Base-by-base conservation (phyloP, 1,284 basidiomycete genomes). In the Puccinia sorghi region DNA sequence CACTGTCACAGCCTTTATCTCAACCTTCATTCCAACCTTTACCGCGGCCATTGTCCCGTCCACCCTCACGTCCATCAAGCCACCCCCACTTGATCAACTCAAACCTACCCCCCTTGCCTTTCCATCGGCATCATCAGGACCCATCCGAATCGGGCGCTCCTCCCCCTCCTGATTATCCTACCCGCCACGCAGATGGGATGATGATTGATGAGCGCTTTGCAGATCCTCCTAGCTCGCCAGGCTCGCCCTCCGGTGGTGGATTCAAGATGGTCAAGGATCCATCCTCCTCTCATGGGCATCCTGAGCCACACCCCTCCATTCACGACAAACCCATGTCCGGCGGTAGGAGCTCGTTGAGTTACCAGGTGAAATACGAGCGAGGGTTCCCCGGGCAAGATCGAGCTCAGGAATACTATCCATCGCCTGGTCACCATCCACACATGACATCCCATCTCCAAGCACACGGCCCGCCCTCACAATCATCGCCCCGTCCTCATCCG, bases 151-250 rank as follows among this genome's bases (percentile, higher is more conserved):
- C 37, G 12, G 41, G 13, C 12, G 27, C 50, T 32, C 32, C 32
- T 69, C 66, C 46, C n/a, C 25, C 41, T 41, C 25, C 25, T 37
- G 67, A 70, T 8, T 37, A 75, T 75, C 37, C 43, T 22, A 20
- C 20, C n/a, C 61, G 50, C 15, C 37, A 52, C 27, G 13, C 25
- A 22, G 73, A 77, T 37, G 32, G 50, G 54, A 59, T 69, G 32
- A 25, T 48, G 25, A 27, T 71, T 43, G 76, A 79, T 63, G 76
- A 79, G 46, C 66, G 76, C 9, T 79, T 79, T 70, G 76, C 76
- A n/a, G 76, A 79, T 71, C 76, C 76, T 37, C 76, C 76, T 43
- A 72, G 67, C 71, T 50, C 59, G 11, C 67, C 76, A 20, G 57
- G 25, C 50, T 66, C 63, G 32, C 63, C 71, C 9, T 67, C 71